Base-by-base conservation (phyloP, 306 rosid genomes). In the Oxytropis ochrocephala region DNA sequence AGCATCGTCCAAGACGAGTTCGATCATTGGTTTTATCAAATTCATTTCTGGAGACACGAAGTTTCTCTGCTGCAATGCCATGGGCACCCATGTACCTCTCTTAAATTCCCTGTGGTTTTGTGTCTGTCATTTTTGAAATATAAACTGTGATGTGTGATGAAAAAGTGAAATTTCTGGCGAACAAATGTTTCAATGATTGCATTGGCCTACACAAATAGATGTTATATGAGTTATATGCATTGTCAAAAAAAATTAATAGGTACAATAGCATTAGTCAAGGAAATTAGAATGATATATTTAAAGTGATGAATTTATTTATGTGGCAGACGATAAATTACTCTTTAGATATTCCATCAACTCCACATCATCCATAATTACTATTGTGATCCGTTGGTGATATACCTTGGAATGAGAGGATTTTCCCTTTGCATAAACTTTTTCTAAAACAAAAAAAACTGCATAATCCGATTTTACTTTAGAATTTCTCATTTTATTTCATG, bases 1-100 rank as follows among this genome's bases (percentile, higher is more conserved):
- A 88, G 78, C 82, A 91, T 81, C 99, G 95, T 30, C 99, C 99
- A 61, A 87, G 97, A 77, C 84, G 99, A 13, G 99, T 94, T 71
- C 90, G 96, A 12, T 94, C 99, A 0, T 83, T 94, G 80, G 73
- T 94, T 78, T 86, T 94, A 19, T 94, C 99, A 68, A 94, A 94
- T 82, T 78, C 99, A 29, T 94, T 82, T 85, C 47, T 94, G 83
- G 97, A 89, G 79, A 94, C 99, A 33, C 68, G 69, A 51, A 91
- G 88, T 75, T 94, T 94, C 74, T 81, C 97, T 78, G 86, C 96
- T 60, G 90, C 92, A 39, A 94, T 91, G 88, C 97, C 99, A 56
- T 94, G 99, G 99, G 96, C 96, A 68, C 95, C 99, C 59, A 35
- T 94, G 99, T 94, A 91, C 64, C 85, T 80, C 44, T 74, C 77